These are phyloP conservation scores for Cryoendolithus antarcticus DNA, from an alignment of 2,329 filamentous ascomycete species.

Conservation along the genomic window DNA sequence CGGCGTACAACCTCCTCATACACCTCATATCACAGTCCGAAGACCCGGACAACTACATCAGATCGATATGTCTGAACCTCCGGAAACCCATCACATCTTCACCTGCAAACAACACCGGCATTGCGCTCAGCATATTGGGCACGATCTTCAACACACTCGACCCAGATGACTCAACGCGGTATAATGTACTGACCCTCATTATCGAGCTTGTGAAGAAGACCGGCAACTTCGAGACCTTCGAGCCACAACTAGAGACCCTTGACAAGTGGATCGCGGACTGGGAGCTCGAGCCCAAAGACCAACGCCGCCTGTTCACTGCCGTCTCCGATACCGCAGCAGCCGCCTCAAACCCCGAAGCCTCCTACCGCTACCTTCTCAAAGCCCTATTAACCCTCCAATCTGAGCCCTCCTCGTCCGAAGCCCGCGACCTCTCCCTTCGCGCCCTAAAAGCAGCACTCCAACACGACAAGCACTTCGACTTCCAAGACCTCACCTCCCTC, in stretches of 20 bases:
- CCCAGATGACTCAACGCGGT: constrained; percentile 64
- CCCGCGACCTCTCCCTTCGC: constrained; percentile 48
- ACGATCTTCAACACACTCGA: constrained; percentile 93
- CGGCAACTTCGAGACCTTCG: constrained; percentile 62
- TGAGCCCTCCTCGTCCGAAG: constrained; percentile 40
- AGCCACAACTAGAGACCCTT: constrained; percentile 70
- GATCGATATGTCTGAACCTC: constrained; percentile 79
- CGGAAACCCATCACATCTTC: constrained; percentile 76
- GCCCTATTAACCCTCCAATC: constrained; percentile 65
- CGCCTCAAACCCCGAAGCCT: constrained; percentile 63
- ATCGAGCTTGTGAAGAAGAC: constrained; percentile 62
- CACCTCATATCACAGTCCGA: constrained; percentile 81
- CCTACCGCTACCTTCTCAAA: constrained; percentile 59
- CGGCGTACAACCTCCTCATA: constrained; percentile 92
- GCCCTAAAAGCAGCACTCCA: constrained; percentile 55
- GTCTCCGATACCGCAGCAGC: constrained; percentile 71
- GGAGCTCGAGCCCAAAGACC: constrained; percentile 70
- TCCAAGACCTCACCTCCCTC: constrained; percentile 57
- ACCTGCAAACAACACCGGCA: constrained; percentile 67
- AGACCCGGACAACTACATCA: constrained; percentile 74
- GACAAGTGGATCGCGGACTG: constrained; percentile 72
- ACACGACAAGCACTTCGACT: constrained; percentile 56
- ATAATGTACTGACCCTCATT: constrained; percentile 82
- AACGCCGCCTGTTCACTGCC: constrained; percentile 72
- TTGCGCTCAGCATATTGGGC: constrained; percentile 81